Conservation (phyloP, 768 basidiomycete genomes). For the Tulasnella sp. region DNA sequence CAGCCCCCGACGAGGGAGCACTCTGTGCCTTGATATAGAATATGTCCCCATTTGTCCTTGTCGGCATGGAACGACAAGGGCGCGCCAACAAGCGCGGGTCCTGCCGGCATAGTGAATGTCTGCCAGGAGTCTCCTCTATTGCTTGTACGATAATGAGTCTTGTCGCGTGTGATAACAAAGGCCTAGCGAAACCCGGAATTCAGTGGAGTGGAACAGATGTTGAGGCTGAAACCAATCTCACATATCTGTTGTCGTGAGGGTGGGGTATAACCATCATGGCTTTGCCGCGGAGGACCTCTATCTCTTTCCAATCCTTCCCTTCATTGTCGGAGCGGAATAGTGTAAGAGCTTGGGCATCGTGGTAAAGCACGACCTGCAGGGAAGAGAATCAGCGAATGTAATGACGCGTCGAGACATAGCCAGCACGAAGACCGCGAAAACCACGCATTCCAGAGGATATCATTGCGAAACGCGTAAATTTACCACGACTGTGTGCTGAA, state of each 20-base stretch:
- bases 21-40: slow-evolving; percentile 71
- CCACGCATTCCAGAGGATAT: neutral
- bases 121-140: slow-evolving; percentile 88
- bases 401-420: neutral
- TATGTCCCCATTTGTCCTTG: slow-evolving; percentile 60
- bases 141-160: slow-evolving; percentile 78
- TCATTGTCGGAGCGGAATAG: slow-evolving; percentile 82
- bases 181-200: slow-evolving; percentile 50
- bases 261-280: slow-evolving; percentile 77
- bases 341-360: slow-evolving; percentile 64
- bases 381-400: neutral
- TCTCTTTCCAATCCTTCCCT: slow-evolving; percentile 63
- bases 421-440: neutral
- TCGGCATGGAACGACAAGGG: slow-evolving; percentile 89
- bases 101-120: slow-evolving; percentile 61
- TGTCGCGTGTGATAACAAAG: slow-evolving; percentile 74
- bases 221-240: slow-evolving; percentile 38
- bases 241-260: slow-evolving; percentile 75
- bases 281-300: slow-evolving; percentile 55
- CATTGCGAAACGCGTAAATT: neutral
- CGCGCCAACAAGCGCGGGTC: slow-evolving; percentile 53
- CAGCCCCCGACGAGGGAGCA: slow-evolving; percentile 57
- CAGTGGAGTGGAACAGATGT: neutral
- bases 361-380: slow-evolving; percentile 65
- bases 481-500: neutral